A percentile compares a stretch with the other conserved stretches of the same genome.
These are phyloP conservation scores for Fusarium subtropicale DNA, from an alignment of 2,329 filamentous ascomycete genomes.

Conservation along the genomic window DNA sequence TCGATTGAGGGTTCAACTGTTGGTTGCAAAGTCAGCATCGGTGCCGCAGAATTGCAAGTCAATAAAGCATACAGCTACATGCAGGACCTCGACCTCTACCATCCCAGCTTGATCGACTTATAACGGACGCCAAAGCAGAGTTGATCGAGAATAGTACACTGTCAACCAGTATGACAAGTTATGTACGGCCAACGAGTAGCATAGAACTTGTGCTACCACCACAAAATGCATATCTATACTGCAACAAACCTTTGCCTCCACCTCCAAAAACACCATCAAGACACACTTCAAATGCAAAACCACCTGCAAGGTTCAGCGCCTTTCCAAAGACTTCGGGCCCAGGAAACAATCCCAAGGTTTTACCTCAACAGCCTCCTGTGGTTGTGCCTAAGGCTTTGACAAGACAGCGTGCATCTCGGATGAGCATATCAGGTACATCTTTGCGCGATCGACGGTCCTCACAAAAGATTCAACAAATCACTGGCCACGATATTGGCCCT, in stretches of 20 bases:
- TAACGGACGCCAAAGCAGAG: conserved; percentile 3
- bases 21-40: conserved; percentile 13
- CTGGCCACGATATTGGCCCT: conserved; percentile 54
- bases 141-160: conserved; percentile 6
- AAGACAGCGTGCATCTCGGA: conserved; percentile 31
- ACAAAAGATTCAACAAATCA: conserved; percentile 58
- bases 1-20: conserved; percentile 19
- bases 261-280: conserved; percentile 35
- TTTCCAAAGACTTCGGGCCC: conserved; percentile 33
- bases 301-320: conserved; percentile 31
- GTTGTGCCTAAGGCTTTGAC: conserved; percentile 28
- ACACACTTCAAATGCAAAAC: conserved; percentile 18
- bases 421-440: conserved; percentile 36
- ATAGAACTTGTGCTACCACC: conserved; percentile 40
- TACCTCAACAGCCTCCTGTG: conserved; percentile 31
- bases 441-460: conserved; percentile 48
- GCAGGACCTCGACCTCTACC: conserved; percentile 25
- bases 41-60: conserved; percentile 19
- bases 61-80: conserved; percentile 29
- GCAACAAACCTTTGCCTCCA: conserved; percentile 35
- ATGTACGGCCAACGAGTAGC: conserved; percentile 28
- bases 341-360: conserved; percentile 37
- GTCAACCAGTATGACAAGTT: conserved; percentile 29
- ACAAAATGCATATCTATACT: conserved; percentile 42
- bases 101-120: conserved; percentile 8